Evolutionary conservation across 1,284 basidiomycete genomes (phyloP).

Genomic region (Pseudomicrostroma phylloplanum): DNA sequence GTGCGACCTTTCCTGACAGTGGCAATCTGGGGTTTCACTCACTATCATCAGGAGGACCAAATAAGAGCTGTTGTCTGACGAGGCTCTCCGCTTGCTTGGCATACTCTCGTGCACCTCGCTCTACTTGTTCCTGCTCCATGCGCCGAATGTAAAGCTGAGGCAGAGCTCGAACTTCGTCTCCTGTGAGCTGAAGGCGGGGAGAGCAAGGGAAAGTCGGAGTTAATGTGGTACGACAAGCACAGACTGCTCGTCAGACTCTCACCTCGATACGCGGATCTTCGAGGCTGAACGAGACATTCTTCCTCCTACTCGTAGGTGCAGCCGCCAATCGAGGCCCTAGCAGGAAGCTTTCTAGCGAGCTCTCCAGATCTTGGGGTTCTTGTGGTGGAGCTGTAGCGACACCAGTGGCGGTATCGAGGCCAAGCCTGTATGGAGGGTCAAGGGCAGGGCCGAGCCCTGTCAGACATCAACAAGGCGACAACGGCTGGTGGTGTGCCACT

Average conservation of each 20-base stretch:
- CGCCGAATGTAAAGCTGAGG: background rate
- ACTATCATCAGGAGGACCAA: background rate
- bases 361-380: no score
- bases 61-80: background rate
- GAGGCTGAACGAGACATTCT: background rate
- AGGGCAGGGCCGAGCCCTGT: no score
- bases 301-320: background rate
- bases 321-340: no score
- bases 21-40: background rate
- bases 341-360: no score
- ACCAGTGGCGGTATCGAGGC: no score
- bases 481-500: no score
- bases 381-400: no score
- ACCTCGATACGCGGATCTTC: constrained; percentile 6
- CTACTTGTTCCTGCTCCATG: background rate
- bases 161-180: background rate
- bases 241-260: background rate
- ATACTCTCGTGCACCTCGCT: background rate
- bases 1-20: background rate
- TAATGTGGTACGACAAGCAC: background rate
- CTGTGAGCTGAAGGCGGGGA: background rate
- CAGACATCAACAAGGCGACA: no score
- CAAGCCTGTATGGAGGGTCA: no score
- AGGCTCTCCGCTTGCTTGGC: background rate
- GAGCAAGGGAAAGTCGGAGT: background rate